These are phyloP conservation scores for Kluyveromyces marxianus DNA, from an alignment of 1,139 yeast genomes.

Conservation along the genomic window DNA sequence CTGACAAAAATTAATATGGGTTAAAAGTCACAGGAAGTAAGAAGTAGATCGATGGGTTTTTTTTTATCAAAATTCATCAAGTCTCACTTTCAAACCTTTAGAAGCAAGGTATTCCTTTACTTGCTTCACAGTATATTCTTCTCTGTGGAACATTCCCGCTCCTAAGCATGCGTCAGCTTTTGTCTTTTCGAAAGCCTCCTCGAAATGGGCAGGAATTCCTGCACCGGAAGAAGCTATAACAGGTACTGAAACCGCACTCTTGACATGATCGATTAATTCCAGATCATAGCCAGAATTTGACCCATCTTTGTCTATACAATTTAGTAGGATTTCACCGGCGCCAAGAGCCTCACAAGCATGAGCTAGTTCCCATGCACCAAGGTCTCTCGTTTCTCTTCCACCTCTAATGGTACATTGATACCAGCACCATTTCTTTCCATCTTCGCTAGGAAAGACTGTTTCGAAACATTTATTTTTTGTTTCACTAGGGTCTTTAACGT, in stretches of 20 bases:
- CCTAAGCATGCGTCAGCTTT: conserved; percentile 94
- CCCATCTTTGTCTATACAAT: conserved; percentile 95
- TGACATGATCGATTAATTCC: conserved; percentile 73
- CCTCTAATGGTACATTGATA: conserved; percentile 95
- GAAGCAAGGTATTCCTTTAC: conserved; percentile 61
- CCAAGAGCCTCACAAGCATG: conserved; percentile 86
- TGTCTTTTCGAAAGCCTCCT: conserved; percentile 74
- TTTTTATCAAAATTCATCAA: conserved; percentile 24
- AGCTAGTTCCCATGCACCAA: conserved; percentile 87
- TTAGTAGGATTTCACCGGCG: conserved; percentile 90
- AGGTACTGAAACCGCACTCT: conserved; percentile 70
- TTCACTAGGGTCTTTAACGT: conserved; percentile 52
- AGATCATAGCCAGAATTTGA: conserved; percentile 87
- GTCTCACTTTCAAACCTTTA: conserved; percentile 47
- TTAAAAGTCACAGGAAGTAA: no score
- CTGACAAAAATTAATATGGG: not conserved
- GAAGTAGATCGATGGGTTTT: no score
- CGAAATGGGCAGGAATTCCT: conserved; percentile 83
- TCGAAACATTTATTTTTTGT: conserved; percentile 59
- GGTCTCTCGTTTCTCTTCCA: conserved; percentile 80
- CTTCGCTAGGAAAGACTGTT: conserved; percentile 58
- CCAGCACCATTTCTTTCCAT: conserved; percentile 83
- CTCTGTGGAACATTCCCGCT: conserved; percentile 96
- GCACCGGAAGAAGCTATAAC: conserved; percentile 98
- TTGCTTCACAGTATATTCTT: conserved; percentile 78